Base-by-base conservation (phyloP, 164 flowering plant genomes). In the Vitis cinerea region DNA sequence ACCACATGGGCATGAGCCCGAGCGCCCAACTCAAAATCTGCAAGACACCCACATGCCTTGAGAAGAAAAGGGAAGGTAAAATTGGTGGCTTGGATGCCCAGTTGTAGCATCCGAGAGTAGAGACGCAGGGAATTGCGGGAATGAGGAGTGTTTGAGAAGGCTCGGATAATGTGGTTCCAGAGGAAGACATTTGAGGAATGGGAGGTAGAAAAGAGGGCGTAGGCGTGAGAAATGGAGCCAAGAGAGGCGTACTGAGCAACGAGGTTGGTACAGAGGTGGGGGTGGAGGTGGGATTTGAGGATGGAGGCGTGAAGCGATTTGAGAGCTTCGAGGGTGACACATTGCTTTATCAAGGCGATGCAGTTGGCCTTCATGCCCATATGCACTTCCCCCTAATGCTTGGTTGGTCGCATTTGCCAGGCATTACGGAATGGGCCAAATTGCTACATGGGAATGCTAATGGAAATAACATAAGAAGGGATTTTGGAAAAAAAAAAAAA, bases 51-150 rank as follows among this genome's bases (percentile, higher is more conserved):
- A 10, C 78, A 78, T 1, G 84, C 80, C 73, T 79, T 79, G 65
- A 81, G 65, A 10, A 79, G 62, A 44, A 69, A 73, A 0, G 81
- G 81, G 68, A 83, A 79, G 9, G 84, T 81, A 69, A 77, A 75
- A 11, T 74, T 65, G 16, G 79, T 79, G 3, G 87, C 80, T 2
- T 9, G 9, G 50, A 74, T 19, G 31, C 68, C 75, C 8, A 47
- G 14, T 14, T 58, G 50, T 0, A 53, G 77, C 82, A 80, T 80
- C 11, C 27, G 60, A 51, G 29, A 44, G 68, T 80, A 80, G 14
- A 80, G 67, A 29, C 12, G 8, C 15, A 74, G 4, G 17, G 79
- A 59, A 15, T 14, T 27, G 56, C 61, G n/a, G 12, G 30, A 63
- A 0, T 11, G 64, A 31, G 49, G 69, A 7, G 53, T 58, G 50